Evolutionary conservation across 1,139 yeast genomes (phyloP).

Genomic region (Arxiozyma heterogenica): DNA sequence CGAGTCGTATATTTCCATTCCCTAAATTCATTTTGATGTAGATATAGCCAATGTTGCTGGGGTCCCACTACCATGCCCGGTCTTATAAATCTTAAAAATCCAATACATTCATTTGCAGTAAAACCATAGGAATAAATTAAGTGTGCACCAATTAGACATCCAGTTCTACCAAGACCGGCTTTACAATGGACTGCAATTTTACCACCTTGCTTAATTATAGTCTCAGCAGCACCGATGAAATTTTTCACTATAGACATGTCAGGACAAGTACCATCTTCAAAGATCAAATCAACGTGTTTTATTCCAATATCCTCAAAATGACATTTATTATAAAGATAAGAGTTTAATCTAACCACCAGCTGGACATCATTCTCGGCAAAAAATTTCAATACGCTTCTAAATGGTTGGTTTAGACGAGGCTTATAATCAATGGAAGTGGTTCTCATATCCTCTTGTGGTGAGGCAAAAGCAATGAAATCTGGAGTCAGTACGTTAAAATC

Average conservation of each 20-base stretch:
- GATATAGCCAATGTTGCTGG: slow-evolving; percentile 95
- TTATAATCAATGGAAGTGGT: slow-evolving; percentile 29
- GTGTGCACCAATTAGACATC: slow-evolving; percentile 95
- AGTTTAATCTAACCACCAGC: slow-evolving; percentile 82
- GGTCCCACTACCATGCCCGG: slow-evolving; percentile 99
- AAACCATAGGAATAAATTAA: slow-evolving; percentile 91
- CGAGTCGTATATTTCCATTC: slow-evolving; percentile 94
- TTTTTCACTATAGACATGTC: slow-evolving; percentile 85
- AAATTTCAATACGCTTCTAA: slow-evolving; percentile 68
- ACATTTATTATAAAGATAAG: slow-evolving; percentile 75
- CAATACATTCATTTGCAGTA: slow-evolving; percentile 94
- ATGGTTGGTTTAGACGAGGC: slow-evolving; percentile 52
- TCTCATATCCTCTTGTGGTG: slow-evolving; percentile 72
- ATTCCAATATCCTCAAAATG: slow-evolving; percentile 80
- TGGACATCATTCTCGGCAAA: slow-evolving; percentile 68
- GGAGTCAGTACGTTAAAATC: slow-evolving; percentile 88
- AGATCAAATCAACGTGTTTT: slow-evolving; percentile 87
- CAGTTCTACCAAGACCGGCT: slow-evolving; percentile 96
- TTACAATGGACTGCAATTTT: slow-evolving; percentile 97
- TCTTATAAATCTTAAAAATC: slow-evolving; percentile 88
- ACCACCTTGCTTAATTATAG: slow-evolving; percentile 72
- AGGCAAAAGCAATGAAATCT: slow-evolving; percentile 94
- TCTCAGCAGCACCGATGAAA: slow-evolving; percentile 91
- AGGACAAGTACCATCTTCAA: slow-evolving; percentile 98
- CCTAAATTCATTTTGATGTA: slow-evolving; percentile 90